A percentile compares a stretch with the other conserved stretches of the same genome.
phyloP scores from a whole-genome alignment of 345 rosid genomes.

The Triadica sebifera region DNA sequence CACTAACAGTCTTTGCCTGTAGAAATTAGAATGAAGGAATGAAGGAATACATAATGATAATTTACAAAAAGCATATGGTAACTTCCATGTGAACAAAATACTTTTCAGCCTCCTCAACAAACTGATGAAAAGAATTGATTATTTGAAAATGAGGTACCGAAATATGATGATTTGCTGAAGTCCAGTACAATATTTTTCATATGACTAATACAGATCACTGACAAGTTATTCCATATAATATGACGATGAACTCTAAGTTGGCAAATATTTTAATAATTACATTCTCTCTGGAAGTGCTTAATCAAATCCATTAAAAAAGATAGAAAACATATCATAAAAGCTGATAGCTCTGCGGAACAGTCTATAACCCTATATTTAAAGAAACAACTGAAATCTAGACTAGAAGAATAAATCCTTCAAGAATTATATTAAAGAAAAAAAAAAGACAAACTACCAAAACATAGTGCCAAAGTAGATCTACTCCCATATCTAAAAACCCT shows the following conservation, averaged over 20 bases:
- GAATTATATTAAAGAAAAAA: neutral
- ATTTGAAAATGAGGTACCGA: neutral
- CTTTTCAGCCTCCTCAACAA: constrained; percentile 4
- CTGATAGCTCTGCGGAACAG: neutral
- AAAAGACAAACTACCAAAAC: neutral
- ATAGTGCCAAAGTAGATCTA: neutral
- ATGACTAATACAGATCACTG: neutral
- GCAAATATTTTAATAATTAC: too few species aligned
- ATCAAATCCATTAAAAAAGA: neutral
- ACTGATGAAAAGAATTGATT: neutral
- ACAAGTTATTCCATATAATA: neutral
- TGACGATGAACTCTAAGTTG: neutral
- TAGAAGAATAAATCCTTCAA: neutral
- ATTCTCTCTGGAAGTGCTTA: neutral
- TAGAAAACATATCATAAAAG: neutral
- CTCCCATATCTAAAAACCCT: neutral
- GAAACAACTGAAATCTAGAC: neutral
- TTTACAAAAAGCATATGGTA: constrained; percentile 3
- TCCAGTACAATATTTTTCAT: neutral
- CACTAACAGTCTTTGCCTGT: constrained; percentile 78
- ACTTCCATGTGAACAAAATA: neutral
- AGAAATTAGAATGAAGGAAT: constrained; percentile 15
- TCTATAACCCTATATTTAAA: neutral
- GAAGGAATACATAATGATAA: neutral
- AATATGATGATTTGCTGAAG: neutral